These are phyloP conservation scores for Mucor lusitanicus DNA, from an alignment of 371 early-diverging fungal species.

Conservation along the genomic window DNA sequence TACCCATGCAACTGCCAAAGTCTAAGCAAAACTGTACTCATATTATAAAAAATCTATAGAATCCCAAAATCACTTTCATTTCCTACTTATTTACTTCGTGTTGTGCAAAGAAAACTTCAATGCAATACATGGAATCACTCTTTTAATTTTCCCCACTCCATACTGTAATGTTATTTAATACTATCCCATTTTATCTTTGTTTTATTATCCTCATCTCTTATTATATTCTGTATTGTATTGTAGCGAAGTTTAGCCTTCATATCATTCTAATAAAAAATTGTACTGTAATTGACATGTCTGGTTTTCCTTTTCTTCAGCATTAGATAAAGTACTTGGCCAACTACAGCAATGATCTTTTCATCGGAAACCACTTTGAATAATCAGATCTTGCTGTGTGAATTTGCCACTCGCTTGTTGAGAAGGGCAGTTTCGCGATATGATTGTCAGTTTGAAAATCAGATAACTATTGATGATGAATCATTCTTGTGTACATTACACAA, in stretches of 20 bases:
- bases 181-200: background rate
- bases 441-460: conserved; percentile 1
- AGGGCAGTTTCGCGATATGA: background rate
- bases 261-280: background rate
- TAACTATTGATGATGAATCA: background rate
- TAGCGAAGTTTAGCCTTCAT: background rate
- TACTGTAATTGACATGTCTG: too few relatives aligned
- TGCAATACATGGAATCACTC: conserved; percentile 1
- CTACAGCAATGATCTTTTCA: too few relatives aligned
- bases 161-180: conserved; percentile 14
- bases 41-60: conserved; percentile 7
- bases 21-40: background rate
- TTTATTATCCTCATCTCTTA: background rate
- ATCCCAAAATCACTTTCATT: background rate
- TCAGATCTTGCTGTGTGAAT: too few relatives aligned
- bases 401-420: too few relatives aligned
- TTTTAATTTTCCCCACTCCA: conserved; percentile 17
- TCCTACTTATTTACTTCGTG: background rate
- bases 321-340: too few relatives aligned
- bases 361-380: too few relatives aligned
- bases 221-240: background rate
- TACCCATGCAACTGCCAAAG: background rate
- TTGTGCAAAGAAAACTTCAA: background rate
- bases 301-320: too few relatives aligned
- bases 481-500: background rate